Base-by-base conservation (phyloP, 495 filamentous ascomycete species). In the Cercophora newfieldiana region DNA sequence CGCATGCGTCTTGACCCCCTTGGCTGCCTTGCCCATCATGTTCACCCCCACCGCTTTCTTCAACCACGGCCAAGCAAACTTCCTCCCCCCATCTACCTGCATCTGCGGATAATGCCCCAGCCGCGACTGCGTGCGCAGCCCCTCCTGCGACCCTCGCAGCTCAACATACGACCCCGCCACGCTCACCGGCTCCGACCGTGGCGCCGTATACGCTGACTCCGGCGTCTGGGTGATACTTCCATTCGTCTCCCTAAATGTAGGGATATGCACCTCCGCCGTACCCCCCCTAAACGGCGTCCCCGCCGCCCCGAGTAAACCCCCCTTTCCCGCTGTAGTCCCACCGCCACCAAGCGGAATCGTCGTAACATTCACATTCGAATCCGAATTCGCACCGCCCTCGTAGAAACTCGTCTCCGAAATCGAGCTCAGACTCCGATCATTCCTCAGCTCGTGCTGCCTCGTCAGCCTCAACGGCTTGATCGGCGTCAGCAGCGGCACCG, bases 161-260 rank as follows among this genome's bases (percentile, higher is more conserved):
- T 8, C 12, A 5, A 44, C 37, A 44, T 44, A 44, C 37, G 37
- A 44, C 37, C 37, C 37, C 37, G 37, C 37, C 37, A n/a, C 25
- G 0, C 48, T 28, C 29, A 21, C 44, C 7, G 66, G 61, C 6
- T 57, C 65, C 21, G 61, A 59, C 30, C n/a, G 18, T 1, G 60
- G 24, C 6, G 59, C 63, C 2, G 63, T 68, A 49, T 79, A 75
- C 5, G 74, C 70, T 7, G 71, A 69, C 16, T 74, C 75, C 18
- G 79, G 73, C 12, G 72, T 77, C 12, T 61, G 71, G 28, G 72
- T 74, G 64, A 78, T 73, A 61, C 73, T 77, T 16, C 71, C 72
- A 64, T 75, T 73, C 61, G 70, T 75, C 14, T 63, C 68, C 1
- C 66, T 33, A 30, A 66, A 55, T 6, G 22, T 59, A 16, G 79